Evolutionary conservation across 331 rosid genomes (phyloP).

Genomic region (Spiraea crenata): DNA sequence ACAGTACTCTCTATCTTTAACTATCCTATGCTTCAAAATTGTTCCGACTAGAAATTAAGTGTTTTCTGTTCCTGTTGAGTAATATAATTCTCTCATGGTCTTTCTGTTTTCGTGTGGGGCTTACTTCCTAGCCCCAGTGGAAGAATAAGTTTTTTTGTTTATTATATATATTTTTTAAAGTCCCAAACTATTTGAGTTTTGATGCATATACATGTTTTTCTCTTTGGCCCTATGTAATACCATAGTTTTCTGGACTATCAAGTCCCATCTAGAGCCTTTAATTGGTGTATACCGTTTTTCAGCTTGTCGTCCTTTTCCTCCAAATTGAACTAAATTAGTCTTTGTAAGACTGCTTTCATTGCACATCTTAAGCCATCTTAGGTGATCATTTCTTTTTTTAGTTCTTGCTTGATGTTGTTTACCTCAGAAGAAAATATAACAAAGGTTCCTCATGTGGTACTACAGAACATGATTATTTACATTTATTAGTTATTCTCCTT

Average conservation of each 20-base stretch:
- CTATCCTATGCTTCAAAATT: neutral
- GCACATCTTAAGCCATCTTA: constrained; percentile 9
- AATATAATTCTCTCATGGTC: no score
- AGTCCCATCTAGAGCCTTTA: neutral
- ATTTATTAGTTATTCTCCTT: no score
- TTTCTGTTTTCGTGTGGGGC: no score
- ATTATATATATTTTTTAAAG: no score
- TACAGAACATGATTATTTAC: no score
- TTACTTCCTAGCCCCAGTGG: no score
- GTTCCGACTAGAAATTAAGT: neutral
- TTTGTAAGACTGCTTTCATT: neutral
- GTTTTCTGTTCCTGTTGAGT: neutral
- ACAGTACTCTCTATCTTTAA: neutral
- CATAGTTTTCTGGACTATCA: neutral
- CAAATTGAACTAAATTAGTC: neutral
- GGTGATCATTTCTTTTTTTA: neutral
- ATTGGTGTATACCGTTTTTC: neutral
- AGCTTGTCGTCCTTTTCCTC: neutral
- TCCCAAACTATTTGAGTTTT: neutral
- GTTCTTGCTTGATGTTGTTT: no score
- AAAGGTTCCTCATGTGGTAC: no score
- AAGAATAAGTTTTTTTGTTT: no score
- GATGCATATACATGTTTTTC: no score
- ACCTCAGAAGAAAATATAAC: no score
- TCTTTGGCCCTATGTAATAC: neutral